Evolutionary conservation across 768 basidiomycete species (phyloP), one percentile per base, ranked within the genome.

Genomic region (Mycena pura): DNA sequence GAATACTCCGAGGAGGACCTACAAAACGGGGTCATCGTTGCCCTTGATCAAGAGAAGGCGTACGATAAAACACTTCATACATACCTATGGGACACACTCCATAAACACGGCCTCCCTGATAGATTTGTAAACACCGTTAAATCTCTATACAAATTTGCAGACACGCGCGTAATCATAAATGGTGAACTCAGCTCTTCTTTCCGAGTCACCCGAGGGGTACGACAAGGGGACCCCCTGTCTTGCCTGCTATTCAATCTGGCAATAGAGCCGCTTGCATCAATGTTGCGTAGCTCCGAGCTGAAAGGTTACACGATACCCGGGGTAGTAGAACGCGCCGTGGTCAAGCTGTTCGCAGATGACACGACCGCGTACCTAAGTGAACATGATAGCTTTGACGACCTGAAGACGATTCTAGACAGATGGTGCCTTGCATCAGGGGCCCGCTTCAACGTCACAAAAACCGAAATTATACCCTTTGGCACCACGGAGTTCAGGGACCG

Each of bases 401-500:
- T 82, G 0, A 25, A 65, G 6, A 1, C 27, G 0, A 68, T 81
- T 3, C 76, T 82, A 0, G 29, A 70, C 0, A 32, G 36, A 0
- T 84, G 82, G 82, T 84, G 78, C 59, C 25, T 22, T 0, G 78
- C 73, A 17, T 76, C 77, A 13, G 65, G 72, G 0, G 80, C 80
- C 0, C 76, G 75, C 36, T 83, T 82, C 60, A 83, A 82, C 48
- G 51, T 65, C 0, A 45, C 54, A 0, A 84, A 83, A 64, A 82
- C 80, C 0, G 72, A 76, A 27, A 62, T 79, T 0, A 66, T 81
- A 0, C 78, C 78, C 0, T 65, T 80, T 0, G 77, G 80, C 0
- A 44, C 56, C 3, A 25, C 27, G 6, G 41, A 52, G 2, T 72
- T 65, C 63, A 40, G 73, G 22, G 27, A 52, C 21, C 3, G 14